Conservation (phyloP, 1,139 yeast species). For the Kluyveromyces marxianus region DNA sequence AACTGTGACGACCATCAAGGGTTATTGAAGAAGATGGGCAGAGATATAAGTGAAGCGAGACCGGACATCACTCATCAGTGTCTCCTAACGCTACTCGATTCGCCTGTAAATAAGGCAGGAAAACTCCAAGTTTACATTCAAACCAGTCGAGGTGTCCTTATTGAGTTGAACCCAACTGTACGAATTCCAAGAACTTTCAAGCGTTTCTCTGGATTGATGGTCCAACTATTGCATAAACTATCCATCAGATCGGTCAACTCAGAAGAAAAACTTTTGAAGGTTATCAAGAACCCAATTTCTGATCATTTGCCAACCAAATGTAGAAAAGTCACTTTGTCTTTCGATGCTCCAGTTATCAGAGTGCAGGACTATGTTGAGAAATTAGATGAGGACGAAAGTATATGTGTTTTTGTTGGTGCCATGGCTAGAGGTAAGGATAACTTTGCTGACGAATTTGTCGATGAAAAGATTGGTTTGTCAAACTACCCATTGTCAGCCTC, state of each 20-base stretch:
- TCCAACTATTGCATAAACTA: conserved; percentile 83
- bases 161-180: conserved; percentile 93
- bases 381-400: conserved; percentile 81
- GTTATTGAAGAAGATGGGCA: conserved; percentile 84
- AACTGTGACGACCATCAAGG: conserved; percentile 99
- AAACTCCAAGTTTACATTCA: conserved; percentile 92
- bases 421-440: conserved; percentile 98
- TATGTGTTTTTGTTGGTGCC: conserved; percentile 97
- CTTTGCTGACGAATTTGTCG: conserved; percentile 94
- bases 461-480: conserved; percentile 92
- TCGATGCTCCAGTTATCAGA: conserved; percentile 80
- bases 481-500: conserved; percentile 95
- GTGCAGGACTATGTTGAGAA: conserved; percentile 84
- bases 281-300: conserved; percentile 92
- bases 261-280: conserved; percentile 87
- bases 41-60: conserved; percentile 96
- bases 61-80: conserved; percentile 98
- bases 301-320: conserved; percentile 96
- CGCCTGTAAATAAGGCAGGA: conserved; percentile 97
- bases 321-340: conserved; percentile 86
- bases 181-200: conserved; percentile 97
- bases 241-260: conserved; percentile 92
- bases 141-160: conserved; percentile 87
- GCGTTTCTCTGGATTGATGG: conserved; percentile 96
- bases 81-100: conserved; percentile 81